These are phyloP conservation scores for Mycena alexandri DNA, from an alignment of 768 basidiomycete genomes.

Conservation along the genomic window DNA sequence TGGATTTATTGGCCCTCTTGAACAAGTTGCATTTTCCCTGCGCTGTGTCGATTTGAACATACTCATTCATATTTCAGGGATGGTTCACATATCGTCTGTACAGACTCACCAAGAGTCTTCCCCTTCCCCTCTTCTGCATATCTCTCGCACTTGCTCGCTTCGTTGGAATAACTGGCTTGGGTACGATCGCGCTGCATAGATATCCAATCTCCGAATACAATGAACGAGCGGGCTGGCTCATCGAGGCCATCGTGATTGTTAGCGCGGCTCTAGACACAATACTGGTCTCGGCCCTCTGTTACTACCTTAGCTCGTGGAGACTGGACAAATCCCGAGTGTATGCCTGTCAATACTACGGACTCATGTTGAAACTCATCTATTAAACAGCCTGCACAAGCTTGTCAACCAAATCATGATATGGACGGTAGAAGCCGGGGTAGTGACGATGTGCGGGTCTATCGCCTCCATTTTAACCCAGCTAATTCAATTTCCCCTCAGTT, in stretches of 20 bases:
- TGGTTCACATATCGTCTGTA: too few species aligned
- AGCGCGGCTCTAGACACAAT: not conserved
- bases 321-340: not conserved
- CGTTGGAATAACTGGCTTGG: not conserved
- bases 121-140: not conserved
- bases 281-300: not conserved
- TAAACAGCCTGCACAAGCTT: too few species aligned
- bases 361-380: too few species aligned
- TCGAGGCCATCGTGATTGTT: not conserved
- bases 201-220: not conserved
- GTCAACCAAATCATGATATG: too few species aligned
- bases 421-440: too few species aligned
- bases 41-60: too few species aligned
- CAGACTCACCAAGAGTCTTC: too few species aligned
- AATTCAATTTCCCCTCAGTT: too few species aligned
- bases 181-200: not conserved
- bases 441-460: too few species aligned
- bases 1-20: conserved; percentile 8
- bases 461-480: too few species aligned
- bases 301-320: conserved; percentile 1
- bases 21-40: not conserved
- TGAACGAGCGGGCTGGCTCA: not conserved
- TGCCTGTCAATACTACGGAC: not conserved
- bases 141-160: not conserved
- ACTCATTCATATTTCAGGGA: too few species aligned